A percentile compares a stretch with the other conserved stretches of the same genome.
Evolutionary conservation across 2,329 filamentous ascomycete genomes (phyloP).

Genomic region (Anisogramma anomala): DNA sequence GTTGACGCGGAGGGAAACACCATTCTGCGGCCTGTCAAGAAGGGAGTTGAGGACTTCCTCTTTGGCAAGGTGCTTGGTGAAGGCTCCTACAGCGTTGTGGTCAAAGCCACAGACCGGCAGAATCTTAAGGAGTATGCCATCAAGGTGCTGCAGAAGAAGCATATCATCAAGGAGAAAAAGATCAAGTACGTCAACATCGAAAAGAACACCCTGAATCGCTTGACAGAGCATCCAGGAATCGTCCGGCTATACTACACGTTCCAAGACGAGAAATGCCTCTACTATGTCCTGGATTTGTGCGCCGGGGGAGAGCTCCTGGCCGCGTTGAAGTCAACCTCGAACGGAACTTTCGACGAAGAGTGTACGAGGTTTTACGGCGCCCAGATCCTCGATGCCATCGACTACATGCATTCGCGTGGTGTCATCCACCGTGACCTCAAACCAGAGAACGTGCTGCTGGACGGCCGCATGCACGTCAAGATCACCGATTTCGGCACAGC

Average conservation of each 20-base stretch:
- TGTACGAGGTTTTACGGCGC: constrained; percentile 91
- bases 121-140: constrained; percentile 94
- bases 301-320: constrained; percentile 85
- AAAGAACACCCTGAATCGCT: constrained; percentile 89
- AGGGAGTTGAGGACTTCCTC: constrained; percentile 91
- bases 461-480: constrained; percentile 94
- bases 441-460: constrained; percentile 89
- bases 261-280: constrained; percentile 89
- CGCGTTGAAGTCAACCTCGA: constrained; percentile 90
- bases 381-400: constrained; percentile 89
- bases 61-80: constrained; percentile 88
- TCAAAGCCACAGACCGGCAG: constrained; percentile 84
- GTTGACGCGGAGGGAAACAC: constrained; percentile 75
- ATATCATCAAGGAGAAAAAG: constrained; percentile 99
- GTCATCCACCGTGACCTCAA: constrained; percentile 96
- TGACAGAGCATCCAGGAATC: constrained; percentile 93
- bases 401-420: constrained; percentile 94
- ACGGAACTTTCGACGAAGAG: constrained; percentile 85
- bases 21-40: constrained; percentile 77
- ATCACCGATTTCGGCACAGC: constrained; percentile 98
- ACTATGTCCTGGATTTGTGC: constrained; percentile 92
- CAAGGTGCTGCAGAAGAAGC: constrained; percentile 94
- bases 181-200: constrained; percentile 99
- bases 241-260: constrained; percentile 98
- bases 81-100: constrained; percentile 94